Base-by-base conservation (phyloP, 2,329 filamentous ascomycete species). In the Xylaria sp. region DNA sequence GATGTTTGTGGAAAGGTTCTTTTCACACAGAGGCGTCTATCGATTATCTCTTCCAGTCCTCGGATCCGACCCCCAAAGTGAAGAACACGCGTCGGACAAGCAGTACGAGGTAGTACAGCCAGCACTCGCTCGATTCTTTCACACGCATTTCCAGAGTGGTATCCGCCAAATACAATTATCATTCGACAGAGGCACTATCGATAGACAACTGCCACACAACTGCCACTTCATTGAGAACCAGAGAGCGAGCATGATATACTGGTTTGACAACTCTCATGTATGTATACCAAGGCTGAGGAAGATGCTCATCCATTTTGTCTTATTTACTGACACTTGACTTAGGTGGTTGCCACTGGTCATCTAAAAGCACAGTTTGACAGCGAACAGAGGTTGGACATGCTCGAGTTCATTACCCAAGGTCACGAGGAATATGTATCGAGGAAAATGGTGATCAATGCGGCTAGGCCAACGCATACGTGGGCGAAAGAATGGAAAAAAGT, bases 351-450 rank as follows among this genome's bases (percentile, higher is more conserved):
- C 9, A 86, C 82, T n/a, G 94, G 94, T 43, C 87, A 83, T 4
- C 79, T 98, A 25, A 87, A 88, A 49, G 93, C 90, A 1, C 87
- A 92, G 63, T 96, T 97, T 72, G 90, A 96, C 69, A 80, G 80
- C 8, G 85, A 90, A 37, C 89, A 92, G 64, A 92, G 90, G 74
- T 89, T 99, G 62, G 92, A 97, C 64, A 81, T 92, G 62, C 84
- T 98, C 49, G 92, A 97, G 70, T 93, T 98, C 68, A 82, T 88
- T 47, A 92, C 91, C 1, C 85, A 82, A 35, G 84, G 83, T 51
- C 90, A 96, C 70, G 91, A 93, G 68, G 93, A 98, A 76, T 97
- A 90, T 70, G 81, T 98, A 46, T 89, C 93, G 21, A 87, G 92
- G 55, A 85, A 82, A 63, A 82, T 82, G 66, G 84, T 87, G 8